These are phyloP conservation scores for Abortiporus biennis DNA, from an alignment of 1,284 basidiomycete species.

Conservation along the genomic window DNA sequence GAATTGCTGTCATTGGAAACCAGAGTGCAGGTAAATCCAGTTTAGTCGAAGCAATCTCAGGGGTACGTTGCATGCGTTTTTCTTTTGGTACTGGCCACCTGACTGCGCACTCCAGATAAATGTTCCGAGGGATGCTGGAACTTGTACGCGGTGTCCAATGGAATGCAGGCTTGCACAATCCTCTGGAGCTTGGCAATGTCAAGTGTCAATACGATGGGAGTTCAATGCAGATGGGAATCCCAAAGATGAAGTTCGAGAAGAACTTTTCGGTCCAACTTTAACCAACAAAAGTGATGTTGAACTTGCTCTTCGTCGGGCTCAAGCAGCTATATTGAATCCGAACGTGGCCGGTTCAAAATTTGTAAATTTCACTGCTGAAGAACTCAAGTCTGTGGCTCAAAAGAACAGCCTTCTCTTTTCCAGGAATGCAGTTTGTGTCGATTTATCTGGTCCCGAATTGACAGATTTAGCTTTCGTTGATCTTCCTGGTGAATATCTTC, in stretches of 20 bases:
- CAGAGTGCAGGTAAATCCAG: conserved; percentile 67
- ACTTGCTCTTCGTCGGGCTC: conserved; percentile 35
- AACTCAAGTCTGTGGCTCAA: conserved; percentile 10
- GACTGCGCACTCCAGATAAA: conserved; percentile 4
- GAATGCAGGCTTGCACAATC: conserved; percentile 56
- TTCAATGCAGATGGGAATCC: conserved; percentile 13
- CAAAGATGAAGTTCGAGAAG: conserved; percentile 24
- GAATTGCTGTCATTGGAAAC: conserved; percentile 44
- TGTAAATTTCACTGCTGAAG: conserved; percentile 18
- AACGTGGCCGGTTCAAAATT: conserved; percentile 16
- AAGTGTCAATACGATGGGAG: conserved; percentile 43
- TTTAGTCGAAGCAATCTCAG: conserved; percentile 69
- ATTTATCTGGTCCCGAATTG: conserved; percentile 34
- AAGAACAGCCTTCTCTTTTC: conserved; percentile 29
- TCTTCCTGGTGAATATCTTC: conserved; percentile 10
- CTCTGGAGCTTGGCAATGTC: conserved; percentile 48
- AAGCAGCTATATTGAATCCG: conserved; percentile 37
- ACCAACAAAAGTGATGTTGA: conserved; percentile 31
- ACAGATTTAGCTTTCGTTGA: conserved; percentile 15
- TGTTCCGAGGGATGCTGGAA: conserved; percentile 4
- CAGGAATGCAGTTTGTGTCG: conserved; percentile 36
- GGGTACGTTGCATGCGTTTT: conserved; percentile 42
- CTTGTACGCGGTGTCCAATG: conserved; percentile 51
- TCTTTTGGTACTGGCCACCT: conserved; percentile 38
- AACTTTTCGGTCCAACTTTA: conserved; percentile 30